Evolutionary conservation across 805 yeast genomes (phyloP).

Genomic region (Wickerhamiella vanderwaltii): DNA sequence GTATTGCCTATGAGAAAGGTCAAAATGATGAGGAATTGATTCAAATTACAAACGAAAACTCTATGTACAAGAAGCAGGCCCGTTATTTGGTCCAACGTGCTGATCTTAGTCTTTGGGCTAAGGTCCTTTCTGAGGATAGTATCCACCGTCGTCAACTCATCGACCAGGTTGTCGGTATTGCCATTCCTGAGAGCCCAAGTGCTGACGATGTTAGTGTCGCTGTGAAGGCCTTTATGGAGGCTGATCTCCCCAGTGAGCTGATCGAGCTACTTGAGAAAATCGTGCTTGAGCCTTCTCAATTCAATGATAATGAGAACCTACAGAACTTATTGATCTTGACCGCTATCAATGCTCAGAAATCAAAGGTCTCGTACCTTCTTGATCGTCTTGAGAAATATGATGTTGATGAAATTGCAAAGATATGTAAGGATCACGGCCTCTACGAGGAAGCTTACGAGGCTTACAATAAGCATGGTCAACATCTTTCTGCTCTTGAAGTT

Average conservation of each 20-base stretch:
- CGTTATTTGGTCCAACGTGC: constrained; percentile 82
- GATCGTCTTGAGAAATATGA: constrained; percentile 86
- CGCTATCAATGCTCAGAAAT: constrained; percentile 88
- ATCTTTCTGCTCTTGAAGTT: constrained; percentile 73
- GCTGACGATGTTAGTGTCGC: constrained; percentile 87
- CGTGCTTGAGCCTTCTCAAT: constrained; percentile 93
- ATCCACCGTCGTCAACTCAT: constrained; percentile 80
- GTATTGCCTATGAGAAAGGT: constrained; percentile 95
- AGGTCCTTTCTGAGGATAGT: constrained; percentile 63
- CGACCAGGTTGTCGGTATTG: constrained; percentile 91
- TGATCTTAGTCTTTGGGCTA: constrained; percentile 71
- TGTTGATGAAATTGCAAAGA: constrained; percentile 84
- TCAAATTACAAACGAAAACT: constrained; percentile 86
- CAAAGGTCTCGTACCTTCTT: constrained; percentile 69
- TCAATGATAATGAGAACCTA: constrained; percentile 85
- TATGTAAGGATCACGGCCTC: constrained; percentile 78
- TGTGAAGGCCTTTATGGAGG: constrained; percentile 94
- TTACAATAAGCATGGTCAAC: constrained; percentile 70
- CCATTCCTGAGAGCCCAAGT: constrained; percentile 96
- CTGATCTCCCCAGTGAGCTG: constrained; percentile 82
- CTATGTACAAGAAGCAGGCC: constrained; percentile 99
- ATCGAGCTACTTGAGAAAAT: constrained; percentile 92
- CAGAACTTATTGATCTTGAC: constrained; percentile 89
- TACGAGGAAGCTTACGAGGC: constrained; percentile 91
- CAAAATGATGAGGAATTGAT: constrained; percentile 79